Conservation (phyloP, 2,329 filamentous ascomycete genomes). For the Byssothecium circinans region DNA sequence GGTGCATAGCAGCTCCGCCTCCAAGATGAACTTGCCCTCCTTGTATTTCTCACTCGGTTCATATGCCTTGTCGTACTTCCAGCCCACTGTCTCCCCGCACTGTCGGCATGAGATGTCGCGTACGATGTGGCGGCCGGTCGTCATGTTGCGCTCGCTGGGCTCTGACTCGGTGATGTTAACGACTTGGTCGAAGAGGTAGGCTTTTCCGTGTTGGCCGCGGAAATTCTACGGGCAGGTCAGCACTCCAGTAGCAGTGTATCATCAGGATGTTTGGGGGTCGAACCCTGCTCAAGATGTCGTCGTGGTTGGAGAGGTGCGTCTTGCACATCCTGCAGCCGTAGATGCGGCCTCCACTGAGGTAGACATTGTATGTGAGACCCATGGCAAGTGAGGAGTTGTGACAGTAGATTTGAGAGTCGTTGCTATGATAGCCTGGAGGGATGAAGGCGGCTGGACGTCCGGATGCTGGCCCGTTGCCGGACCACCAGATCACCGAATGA, state of each 20-base stretch:
- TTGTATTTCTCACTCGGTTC: constrained; percentile 95
- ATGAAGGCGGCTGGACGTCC: not conserved
- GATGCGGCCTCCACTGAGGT: constrained; percentile 82
- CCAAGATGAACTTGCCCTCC: constrained; percentile 96
- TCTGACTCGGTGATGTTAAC: constrained; percentile 87
- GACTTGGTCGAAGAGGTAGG: constrained; percentile 91
- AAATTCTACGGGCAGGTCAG: constrained; percentile 70
- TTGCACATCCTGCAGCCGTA: constrained; percentile 94
- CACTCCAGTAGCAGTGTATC: not conserved
- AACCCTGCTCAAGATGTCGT: constrained; percentile 94
- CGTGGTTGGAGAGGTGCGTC: constrained; percentile 90
- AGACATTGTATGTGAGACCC: constrained; percentile 90
- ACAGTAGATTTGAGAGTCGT: not conserved
- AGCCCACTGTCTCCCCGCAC: constrained; percentile 90
- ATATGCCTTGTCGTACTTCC: constrained; percentile 99
- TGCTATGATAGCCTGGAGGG: not conserved
- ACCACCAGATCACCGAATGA: constrained; percentile 2
- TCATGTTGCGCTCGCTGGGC: constrained; percentile 96
- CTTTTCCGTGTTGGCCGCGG: constrained; percentile 96
- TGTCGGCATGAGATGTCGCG: constrained; percentile 89
- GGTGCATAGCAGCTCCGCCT: constrained; percentile 83
- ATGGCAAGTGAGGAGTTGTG: constrained; percentile 52
- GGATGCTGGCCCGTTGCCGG: constrained; percentile 3
- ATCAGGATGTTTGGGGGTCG: constrained; percentile 1
- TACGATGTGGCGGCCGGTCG: constrained; percentile 90